phyloP scores from a whole-genome alignment of 176 grass and related monocot species.

The Areca catechu region DNA sequence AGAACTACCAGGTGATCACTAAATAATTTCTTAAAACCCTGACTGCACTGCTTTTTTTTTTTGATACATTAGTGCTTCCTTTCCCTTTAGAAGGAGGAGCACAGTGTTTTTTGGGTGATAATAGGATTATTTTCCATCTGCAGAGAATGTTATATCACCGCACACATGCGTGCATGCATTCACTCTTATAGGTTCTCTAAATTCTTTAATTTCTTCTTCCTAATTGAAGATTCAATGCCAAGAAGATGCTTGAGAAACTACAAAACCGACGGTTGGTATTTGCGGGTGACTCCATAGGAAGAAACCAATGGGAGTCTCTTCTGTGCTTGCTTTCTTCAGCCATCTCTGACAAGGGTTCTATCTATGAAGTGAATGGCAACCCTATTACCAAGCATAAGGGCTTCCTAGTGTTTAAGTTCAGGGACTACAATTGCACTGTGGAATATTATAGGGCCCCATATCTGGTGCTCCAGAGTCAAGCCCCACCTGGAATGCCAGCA shows the following conservation, averaged over 20 bases:
- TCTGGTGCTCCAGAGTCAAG: neutral
- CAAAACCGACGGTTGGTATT: neutral
- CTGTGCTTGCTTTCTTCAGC: slow-evolving; percentile 8
- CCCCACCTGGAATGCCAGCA: neutral
- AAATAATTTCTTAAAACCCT: too few species aligned
- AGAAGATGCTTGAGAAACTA: slow-evolving; percentile 1
- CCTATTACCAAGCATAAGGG: slow-evolving; percentile 10
- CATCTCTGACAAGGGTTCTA: neutral
- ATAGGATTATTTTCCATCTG: too few species aligned
- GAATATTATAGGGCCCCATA: slow-evolving; percentile 11
- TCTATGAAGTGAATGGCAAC: slow-evolving; percentile 4
- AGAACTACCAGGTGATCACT: too few species aligned
- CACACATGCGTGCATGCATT: too few species aligned
- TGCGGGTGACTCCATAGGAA: slow-evolving; percentile 8
- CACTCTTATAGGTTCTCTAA: too few species aligned
- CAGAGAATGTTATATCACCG: too few species aligned
- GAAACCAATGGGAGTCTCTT: slow-evolving; percentile 15
- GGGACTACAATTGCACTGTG: slow-evolving; percentile 18
- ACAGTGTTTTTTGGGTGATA: too few species aligned
- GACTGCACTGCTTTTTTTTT: too few species aligned
- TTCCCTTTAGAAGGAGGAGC: too few species aligned
- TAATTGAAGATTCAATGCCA: neutral
- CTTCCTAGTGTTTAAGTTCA: slow-evolving; percentile 4
- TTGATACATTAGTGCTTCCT: too few species aligned
- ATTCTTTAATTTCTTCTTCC: too few species aligned